Conservation (phyloP, 2,329 filamentous ascomycete species). For the Graphilbum sp. region DNA sequence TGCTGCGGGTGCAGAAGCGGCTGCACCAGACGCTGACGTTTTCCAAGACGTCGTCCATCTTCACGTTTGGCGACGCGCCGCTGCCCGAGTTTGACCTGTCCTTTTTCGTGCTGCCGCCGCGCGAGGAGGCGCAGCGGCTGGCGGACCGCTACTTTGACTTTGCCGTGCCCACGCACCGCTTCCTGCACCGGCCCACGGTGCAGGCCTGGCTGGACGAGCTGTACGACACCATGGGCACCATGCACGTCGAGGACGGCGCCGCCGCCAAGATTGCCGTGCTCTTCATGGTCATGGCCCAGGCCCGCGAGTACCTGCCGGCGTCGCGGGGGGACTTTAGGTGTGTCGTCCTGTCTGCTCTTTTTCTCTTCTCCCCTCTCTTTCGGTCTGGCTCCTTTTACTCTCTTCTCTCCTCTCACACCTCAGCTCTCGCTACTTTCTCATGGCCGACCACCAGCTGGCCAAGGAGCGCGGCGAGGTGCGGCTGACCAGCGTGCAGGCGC, state of each 20-base stretch:
- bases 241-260: background rate
- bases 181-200: constrained; percentile 24
- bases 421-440: constrained; percentile 17
- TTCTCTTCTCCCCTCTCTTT: too few relatives aligned
- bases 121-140: background rate
- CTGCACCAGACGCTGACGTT: constrained; percentile 23
- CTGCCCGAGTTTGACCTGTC: constrained; percentile 2
- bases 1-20: constrained; percentile 30
- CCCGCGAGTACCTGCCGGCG: background rate
- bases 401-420: too few relatives aligned
- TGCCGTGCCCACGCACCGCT: constrained; percentile 25
- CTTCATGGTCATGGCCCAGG: constrained; percentile 26
- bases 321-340: too few relatives aligned
- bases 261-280: constrained; percentile 12
- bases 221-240: constrained; percentile 22
- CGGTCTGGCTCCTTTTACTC: too few relatives aligned
- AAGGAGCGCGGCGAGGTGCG: constrained; percentile 21
- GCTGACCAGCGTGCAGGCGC: constrained; percentile 23
- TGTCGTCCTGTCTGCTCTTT: too few relatives aligned
- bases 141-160: constrained; percentile 22
- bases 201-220: constrained; percentile 26
- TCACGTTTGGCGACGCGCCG: constrained; percentile 29
- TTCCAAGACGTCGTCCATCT: constrained; percentile 22
- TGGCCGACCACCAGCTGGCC: constrained; percentile 21
- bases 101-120: constrained; percentile 1